Evolutionary conservation across 2,329 filamentous ascomycete species (phyloP).

Genomic region (Fusarium subglutinans): DNA sequence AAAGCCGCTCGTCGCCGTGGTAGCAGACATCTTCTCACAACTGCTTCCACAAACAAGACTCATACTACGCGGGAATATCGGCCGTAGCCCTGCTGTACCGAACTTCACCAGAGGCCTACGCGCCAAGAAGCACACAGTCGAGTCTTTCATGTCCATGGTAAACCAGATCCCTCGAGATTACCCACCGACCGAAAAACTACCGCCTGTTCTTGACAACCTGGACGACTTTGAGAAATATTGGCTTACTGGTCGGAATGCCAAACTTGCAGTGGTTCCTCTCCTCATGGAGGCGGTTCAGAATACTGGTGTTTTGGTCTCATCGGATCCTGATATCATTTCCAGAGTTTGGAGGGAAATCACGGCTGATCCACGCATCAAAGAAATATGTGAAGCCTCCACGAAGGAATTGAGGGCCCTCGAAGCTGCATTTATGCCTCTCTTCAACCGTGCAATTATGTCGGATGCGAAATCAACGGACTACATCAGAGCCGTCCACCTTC

Average conservation of each 20-base stretch:
- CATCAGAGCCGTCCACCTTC: conserved; percentile 46
- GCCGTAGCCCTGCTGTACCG: conserved; percentile 17
- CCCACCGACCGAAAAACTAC: background rate
- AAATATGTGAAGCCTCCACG: conserved; percentile 16
- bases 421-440: conserved; percentile 47
- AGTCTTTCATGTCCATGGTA: conserved; percentile 30
- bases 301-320: background rate
- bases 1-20: conserved; percentile 24
- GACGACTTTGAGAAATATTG: conserved; percentile 38
- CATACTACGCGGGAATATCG: conserved; percentile 20
- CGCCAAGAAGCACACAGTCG: conserved; percentile 24
- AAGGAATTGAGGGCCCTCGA: conserved; percentile 34
- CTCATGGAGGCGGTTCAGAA: conserved; percentile 14
- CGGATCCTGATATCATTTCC: conserved; percentile 1
- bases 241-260: background rate
- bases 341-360: conserved; percentile 11
- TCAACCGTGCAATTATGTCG: conserved; percentile 42
- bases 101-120: conserved; percentile 29
- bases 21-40: conserved; percentile 30
- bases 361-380: conserved; percentile 9
- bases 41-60: conserved; percentile 21
- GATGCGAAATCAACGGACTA: conserved; percentile 42
- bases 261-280: conserved; percentile 11
- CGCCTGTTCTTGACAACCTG: conserved; percentile 11
- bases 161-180: conserved; percentile 12